Evolutionary conservation across 306 rosid species (phyloP).

Genomic region (Quercus variabilis): DNA sequence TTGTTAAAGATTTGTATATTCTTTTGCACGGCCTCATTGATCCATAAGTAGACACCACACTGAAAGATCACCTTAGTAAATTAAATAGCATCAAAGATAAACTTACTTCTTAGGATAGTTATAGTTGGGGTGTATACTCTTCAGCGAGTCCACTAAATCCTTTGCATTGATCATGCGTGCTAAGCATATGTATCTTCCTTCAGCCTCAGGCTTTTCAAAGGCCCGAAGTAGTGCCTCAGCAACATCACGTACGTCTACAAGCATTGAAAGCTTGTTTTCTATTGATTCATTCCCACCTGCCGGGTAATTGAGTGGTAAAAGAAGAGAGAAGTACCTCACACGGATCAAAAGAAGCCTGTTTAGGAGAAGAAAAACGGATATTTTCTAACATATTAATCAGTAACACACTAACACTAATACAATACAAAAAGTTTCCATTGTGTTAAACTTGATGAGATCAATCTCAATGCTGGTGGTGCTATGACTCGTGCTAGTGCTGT

Average conservation of each 20-base stretch:
- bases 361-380: not conserved
- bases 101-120: conserved; percentile 66
- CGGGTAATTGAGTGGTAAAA: not conserved
- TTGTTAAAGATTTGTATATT: not conserved
- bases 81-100: conserved; percentile 1
- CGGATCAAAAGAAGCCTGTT: not conserved
- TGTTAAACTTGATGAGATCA: too few relatives aligned
- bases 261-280: conserved; percentile 39
- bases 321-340: not conserved
- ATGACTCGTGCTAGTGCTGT: too few relatives aligned
- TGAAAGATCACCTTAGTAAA: not conserved
- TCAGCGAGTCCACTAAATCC: conserved; percentile 55
- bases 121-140: conserved; percentile 48
- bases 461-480: too few relatives aligned
- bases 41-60: not conserved
- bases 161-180: conserved; percentile 24
- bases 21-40: not conserved
- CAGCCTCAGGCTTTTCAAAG: conserved; percentile 65
- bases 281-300: conserved; percentile 45
- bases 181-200: conserved; percentile 66
- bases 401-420: not conserved
- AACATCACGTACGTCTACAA: conserved; percentile 65
- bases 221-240: conserved; percentile 58
- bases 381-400: not conserved
- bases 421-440: not conserved